Evolutionary conservation across 495 filamentous ascomycete species (phyloP), one percentile per base, ranked within the genome.

Genomic region (Durotheca rogersii): DNA sequence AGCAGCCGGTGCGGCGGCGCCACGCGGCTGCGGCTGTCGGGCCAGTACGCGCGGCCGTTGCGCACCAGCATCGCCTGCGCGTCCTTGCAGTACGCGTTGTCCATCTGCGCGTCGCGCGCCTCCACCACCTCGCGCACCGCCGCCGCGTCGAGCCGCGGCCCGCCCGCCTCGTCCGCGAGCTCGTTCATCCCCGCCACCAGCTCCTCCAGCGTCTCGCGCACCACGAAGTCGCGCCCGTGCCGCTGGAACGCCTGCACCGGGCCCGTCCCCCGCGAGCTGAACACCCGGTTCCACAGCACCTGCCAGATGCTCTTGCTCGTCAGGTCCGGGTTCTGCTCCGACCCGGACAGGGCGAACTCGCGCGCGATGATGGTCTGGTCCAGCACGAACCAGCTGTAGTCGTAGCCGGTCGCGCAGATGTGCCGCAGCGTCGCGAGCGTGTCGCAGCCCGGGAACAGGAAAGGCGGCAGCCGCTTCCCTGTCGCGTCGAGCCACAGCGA

Each of bases 361-460:
- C 72, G 67, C 21, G 72, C 71, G 41, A 78, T 67, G 58, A 79
- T 78, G 53, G 59, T 60, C 41, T 72, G 72, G 62, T 74, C 66
- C n/a, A 73, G 64, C 36, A 79, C 67, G 55, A 79, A 79, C 76
- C 76, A 79, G 7, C 67, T 72, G 64, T 79, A 79, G 59, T 77
- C 74, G 65, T 79, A 71, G 1, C 76, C 76, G 0, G 76, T 78
- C 44, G 58, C 56, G 63, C 75, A 77, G 56, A 79, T 79, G 47
- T 78, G 46, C 59, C 75, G 74, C 14, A 79, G 70, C 18, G 76
- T 79, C 0, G 69, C 71, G 6, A 79, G 60, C 1, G 76, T 79
- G 53, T 79, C 76, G 47, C 55, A 69, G 0, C 76, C 76, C 2
- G 76, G 76, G 54, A 60, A 77, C 2, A 77, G 66, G 49, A 68